These are phyloP conservation scores for Hygrocybe coccinea DNA, from an alignment of 768 basidiomycete species.

Conservation along the genomic window DNA sequence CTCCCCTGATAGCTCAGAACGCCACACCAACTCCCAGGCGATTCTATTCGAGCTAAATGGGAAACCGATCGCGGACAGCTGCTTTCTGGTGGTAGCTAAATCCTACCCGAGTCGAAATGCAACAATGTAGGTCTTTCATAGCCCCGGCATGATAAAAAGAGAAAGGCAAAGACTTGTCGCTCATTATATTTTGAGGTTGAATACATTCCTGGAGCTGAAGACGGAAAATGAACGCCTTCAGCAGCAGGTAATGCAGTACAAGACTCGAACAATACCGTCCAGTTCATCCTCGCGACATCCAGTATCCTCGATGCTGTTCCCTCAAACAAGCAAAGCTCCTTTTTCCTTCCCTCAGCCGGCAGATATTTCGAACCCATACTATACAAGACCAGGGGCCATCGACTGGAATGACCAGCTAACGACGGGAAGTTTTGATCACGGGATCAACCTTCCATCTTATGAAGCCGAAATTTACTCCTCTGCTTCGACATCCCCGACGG, in stretches of 20 bases:
- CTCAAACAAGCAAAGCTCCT: background rate
- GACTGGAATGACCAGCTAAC: too few species aligned
- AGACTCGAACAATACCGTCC: conserved; percentile 19
- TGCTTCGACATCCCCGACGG: background rate
- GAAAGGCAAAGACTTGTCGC: background rate
- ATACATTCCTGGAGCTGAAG: conserved; percentile 77
- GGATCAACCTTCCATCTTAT: background rate
- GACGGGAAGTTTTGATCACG: background rate
- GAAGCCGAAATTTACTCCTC: background rate
- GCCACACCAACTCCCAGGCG: conserved; percentile 34
- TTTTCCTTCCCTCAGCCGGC: too few species aligned
- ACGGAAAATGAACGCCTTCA: conserved; percentile 80
- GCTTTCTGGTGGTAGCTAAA: conserved; percentile 67
- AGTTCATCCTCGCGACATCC: conserved; percentile 12
- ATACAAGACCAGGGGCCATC: too few species aligned
- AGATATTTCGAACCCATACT: too few species aligned
- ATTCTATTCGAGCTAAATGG: conserved; percentile 71
- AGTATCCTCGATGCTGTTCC: background rate
- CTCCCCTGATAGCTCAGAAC: conserved; percentile 17
- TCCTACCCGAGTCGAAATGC: conserved; percentile 73
- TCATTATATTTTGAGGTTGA: conserved; percentile 44
- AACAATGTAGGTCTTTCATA: conserved; percentile 53
- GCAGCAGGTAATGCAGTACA: conserved; percentile 48
- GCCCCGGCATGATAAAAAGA: too few species aligned
- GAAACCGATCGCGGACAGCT: conserved; percentile 45